Evolutionary conservation across 1,139 yeast genomes (phyloP), one percentile per base, ranked within the genome.

Genomic region (Cylindricascospora bacillispora): DNA sequence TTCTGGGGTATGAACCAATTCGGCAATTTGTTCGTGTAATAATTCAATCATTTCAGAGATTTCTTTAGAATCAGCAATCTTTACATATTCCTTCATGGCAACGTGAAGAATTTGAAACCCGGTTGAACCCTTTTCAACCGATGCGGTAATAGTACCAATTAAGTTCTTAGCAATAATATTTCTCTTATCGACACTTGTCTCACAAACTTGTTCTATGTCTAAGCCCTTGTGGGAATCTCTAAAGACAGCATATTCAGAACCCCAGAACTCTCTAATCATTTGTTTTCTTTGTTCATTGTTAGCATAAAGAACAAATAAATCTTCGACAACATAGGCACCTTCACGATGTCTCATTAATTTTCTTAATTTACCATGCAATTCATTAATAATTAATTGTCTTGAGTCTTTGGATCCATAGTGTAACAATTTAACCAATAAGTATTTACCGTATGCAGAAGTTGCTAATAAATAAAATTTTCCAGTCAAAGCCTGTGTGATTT

Each of bases 321-420:
- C 98, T 60, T 89, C 97, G 40, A 86, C 86, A 24, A 89, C 97
- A 49, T 89, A 85, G n/a, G 97, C 97, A 59, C 97, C 98, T 65
- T 89, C 97, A 60, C 79, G 78, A 59, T 89, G 97, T 65, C 93
- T 76, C 92, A 89, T 85, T 41, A 89, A 66, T 57, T 83, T 86
- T 54, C 95, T 67, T 46, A 83, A 70, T 47, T 78, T 78, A 31
- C 97, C 97, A 50, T 85, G 94, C 39, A 89, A 66, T 58, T 83
- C 95, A 49, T 78, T 68, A 34, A 86, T 68, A 34, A 89, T 80
- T 22, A 70, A 48, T 33, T 73, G 76, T 45, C 94, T 70, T 2
- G 86, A 73, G 19, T 76, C 76, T 49, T 77, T 82, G 12, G 89
- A 69, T 6, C 97, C 98, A 57, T 89, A 89, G 57, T 86, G 95